Base-by-base conservation (phyloP, 2,329 filamentous ascomycete species). In the Colletotrichum brevisporum region DNA sequence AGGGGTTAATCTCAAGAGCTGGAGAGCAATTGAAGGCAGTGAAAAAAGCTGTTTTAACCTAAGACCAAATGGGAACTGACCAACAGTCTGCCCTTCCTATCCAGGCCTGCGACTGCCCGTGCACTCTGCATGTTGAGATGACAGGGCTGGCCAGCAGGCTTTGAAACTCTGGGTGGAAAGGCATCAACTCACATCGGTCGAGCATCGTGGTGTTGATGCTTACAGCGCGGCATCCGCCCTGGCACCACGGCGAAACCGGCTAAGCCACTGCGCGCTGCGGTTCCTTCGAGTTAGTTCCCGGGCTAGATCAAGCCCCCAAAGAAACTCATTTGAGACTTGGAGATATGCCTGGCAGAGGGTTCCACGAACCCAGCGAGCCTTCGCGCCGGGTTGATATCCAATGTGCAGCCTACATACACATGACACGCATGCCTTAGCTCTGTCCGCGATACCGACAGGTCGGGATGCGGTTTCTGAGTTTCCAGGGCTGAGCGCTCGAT, bases 81-180 rank as follows among this genome's bases (percentile, higher is more conserved):
- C 26, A 15, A n/a, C 21, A 52, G 26, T 21, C 18, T n/a, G 50
- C 13, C 24, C 21, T 13, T 12, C 50, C 21, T 52, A 27, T 27
- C 21, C 50, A 24, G 26, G 26, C 21, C 12, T 52, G 50, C 13
- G 50, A 18, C 27, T 31, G 27, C 27, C 45, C 57, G 57, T 60
- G 47, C 45, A n/a, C 39, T 31, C 27, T 60, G 31, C 57, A 43
- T 27, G 47, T 52, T 60, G 36, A 60, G 47, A 52, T 60, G 57
- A 43, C 57, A 60, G 57, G 48, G 57, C 24, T 41, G 12, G 31
- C 47, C 18, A 45, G 15, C 24, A 31, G 24, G 26, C 26, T 24
- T 15, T 60, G 57, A 43, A 52, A 60, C 56, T 60, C 43, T 31
- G 56, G 21, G n/a, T 36, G 31, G 56, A n/a, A 12, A 45, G 54